phyloP scores from a whole-genome alignment of 306 rosid species.

The Fragaria vesca region DNA sequence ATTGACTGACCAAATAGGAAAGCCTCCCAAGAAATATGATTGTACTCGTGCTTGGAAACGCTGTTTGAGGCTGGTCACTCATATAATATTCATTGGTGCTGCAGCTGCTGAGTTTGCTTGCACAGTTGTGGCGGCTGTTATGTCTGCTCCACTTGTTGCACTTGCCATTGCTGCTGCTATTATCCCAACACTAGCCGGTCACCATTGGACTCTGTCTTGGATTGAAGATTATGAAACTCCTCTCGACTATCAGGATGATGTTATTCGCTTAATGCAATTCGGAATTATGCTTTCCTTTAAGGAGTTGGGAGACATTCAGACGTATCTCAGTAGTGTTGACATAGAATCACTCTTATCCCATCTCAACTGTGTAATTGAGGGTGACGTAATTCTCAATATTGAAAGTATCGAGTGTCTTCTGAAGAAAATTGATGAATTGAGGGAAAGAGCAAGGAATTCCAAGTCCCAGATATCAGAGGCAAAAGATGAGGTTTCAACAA shows the following conservation, averaged over 20 bases:
- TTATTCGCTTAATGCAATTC: neutral
- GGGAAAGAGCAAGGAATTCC: neutral
- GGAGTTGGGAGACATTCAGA: neutral
- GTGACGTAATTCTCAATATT: neutral
- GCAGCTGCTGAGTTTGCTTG: neutral
- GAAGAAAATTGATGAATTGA: neutral
- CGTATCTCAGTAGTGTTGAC: neutral
- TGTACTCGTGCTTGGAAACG: neutral
- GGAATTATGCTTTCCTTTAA: neutral
- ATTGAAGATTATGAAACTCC: neutral
- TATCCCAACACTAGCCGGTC: neutral
- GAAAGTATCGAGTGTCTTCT: neutral
- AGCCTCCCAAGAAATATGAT: neutral
- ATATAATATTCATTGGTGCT: neutral
- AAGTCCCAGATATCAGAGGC: neutral
- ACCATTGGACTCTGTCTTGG: neutral
- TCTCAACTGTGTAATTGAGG: neutral
- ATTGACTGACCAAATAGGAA: neutral
- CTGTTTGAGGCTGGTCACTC: neutral
- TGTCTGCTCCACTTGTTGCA: neutral
- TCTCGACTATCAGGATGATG: neutral
- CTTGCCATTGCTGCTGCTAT: neutral
- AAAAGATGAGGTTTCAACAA: neutral
- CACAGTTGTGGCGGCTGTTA: neutral
- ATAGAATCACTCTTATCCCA: neutral